A percentile compares a stretch with the other conserved stretches of the same genome.
Conservation (phyloP, 495 filamentous ascomycete species). For the Gamarada debralockiae region DNA sequence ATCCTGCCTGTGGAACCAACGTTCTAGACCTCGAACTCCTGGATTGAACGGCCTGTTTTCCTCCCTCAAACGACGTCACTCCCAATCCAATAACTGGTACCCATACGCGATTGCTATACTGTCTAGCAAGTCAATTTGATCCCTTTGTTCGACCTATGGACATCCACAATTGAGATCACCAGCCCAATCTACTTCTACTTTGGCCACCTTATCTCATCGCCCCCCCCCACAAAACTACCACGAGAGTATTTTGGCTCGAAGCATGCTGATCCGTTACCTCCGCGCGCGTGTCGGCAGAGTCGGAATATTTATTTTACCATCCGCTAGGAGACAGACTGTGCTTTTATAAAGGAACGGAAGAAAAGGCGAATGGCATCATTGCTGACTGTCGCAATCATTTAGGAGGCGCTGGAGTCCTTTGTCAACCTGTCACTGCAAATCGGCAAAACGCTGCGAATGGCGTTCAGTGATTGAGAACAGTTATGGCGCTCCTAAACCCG, state of each 20-base stretch:
- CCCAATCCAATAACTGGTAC: too few relatives aligned
- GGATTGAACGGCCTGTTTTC: too few relatives aligned
- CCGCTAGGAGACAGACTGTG: background rate
- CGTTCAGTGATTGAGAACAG: background rate
- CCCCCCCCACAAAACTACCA: background rate
- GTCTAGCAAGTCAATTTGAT: too few relatives aligned
- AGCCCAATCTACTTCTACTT: too few relatives aligned
- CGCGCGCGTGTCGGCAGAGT: slow-evolving; percentile 2
- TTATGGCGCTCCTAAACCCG: slow-evolving; percentile 42
- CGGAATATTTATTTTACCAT: background rate
- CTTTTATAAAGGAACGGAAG: background rate
- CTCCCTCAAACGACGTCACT: too few relatives aligned
- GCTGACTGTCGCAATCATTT: background rate
- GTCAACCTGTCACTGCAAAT: background rate
- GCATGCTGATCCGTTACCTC: slow-evolving; percentile 5
- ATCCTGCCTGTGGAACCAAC: too few relatives aligned
- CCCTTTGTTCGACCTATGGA: too few relatives aligned
- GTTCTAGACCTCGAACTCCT: too few relatives aligned
- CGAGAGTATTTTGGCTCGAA: background rate
- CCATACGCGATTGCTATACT: too few relatives aligned
- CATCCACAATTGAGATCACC: too few relatives aligned
- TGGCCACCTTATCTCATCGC: too few relatives aligned
- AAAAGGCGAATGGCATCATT: slow-evolving; percentile 13
- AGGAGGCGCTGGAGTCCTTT: too few relatives aligned
- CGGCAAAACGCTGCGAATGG: slow-evolving; percentile 13